A percentile compares a stretch with the other conserved stretches of the same genome.
These are phyloP conservation scores for Withania somnifera DNA, from an alignment of 305 asterid species.

Conservation along the genomic window DNA sequence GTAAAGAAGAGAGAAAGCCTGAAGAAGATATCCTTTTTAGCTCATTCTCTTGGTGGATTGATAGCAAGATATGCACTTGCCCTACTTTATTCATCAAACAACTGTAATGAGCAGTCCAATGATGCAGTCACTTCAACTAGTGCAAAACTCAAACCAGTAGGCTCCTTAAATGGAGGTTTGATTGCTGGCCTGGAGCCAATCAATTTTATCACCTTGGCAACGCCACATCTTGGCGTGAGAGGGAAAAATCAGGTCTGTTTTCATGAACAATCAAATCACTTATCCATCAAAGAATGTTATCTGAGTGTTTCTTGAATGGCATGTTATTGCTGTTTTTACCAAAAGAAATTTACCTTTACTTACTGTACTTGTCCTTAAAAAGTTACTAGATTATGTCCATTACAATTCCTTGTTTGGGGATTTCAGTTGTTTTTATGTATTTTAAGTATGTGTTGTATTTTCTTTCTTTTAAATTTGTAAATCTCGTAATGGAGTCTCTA, in stretches of 20 bases:
- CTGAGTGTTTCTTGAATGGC: background rate
- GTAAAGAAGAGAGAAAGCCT: conserved; percentile 60
- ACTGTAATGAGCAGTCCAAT: conserved; percentile 8
- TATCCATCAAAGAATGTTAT: background rate
- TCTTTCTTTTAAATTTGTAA: background rate
- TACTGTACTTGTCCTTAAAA: background rate
- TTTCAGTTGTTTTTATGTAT: background rate
- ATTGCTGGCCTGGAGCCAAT: conserved; percentile 92
- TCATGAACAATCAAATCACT: background rate
- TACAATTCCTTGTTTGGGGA: background rate
- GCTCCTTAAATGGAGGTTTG: conserved; percentile 29
- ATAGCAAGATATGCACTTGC: conserved; percentile 91
- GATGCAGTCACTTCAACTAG: conserved; percentile 20
- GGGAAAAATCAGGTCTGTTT: conserved; percentile 87
- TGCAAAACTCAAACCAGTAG: conserved; percentile 16
- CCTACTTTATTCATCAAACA: conserved; percentile 37
- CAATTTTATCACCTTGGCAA: conserved; percentile 88
- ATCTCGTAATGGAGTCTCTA: background rate
- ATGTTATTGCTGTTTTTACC: background rate
- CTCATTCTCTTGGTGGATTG: conserved; percentile 98
- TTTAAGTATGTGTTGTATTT: background rate
- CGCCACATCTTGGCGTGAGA: conserved; percentile 98
- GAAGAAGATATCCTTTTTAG: conserved; percentile 74
- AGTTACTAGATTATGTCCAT: background rate
- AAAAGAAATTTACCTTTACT: background rate